Percentiles rank a stretch among this genome's conserved stretches.
Conservation (phyloP, 208 protist species). For the Herpetomonas samuelpessoai region DNA sequence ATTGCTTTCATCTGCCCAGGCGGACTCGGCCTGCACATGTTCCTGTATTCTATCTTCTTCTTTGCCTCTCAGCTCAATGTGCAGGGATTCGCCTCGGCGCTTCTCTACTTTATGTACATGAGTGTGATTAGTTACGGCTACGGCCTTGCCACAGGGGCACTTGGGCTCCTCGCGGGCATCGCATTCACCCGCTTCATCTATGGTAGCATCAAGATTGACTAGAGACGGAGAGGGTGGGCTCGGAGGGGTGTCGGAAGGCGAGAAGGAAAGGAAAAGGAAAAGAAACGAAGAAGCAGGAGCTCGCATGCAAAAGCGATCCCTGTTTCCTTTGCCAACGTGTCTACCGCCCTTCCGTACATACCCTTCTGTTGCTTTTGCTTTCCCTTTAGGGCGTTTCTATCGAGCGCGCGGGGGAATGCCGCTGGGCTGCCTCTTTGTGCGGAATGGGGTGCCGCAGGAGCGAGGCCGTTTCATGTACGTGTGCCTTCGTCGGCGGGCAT, state of each 20-base stretch:
- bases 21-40: conserved; percentile 91
- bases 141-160: conserved; percentile 72
- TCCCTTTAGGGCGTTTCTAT: no score
- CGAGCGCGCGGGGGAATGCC: no score
- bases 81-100: conserved; percentile 48
- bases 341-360: no score
- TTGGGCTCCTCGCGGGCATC: conserved; percentile 77
- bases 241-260: no score
- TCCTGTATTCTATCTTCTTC: conserved; percentile 92
- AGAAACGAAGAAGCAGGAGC: no score
- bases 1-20: conserved; percentile 92
- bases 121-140: conserved; percentile 68
- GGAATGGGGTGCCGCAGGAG: no score
- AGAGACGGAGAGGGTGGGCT: not conserved
- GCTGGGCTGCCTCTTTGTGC: no score
- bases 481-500: no score
- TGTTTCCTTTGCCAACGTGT: no score
- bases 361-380: no score
- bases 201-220: conserved; percentile 76
- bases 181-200: conserved; percentile 87
- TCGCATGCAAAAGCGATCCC: no score
- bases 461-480: no score
- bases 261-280: not conserved
- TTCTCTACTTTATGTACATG: conserved; percentile 93
- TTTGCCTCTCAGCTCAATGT: conserved; percentile 82